Evolutionary conservation across 192 early-diverging fungal genomes (phyloP), one percentile per base, ranked within the genome.

Genomic region (Nowakowskiella sp.): DNA sequence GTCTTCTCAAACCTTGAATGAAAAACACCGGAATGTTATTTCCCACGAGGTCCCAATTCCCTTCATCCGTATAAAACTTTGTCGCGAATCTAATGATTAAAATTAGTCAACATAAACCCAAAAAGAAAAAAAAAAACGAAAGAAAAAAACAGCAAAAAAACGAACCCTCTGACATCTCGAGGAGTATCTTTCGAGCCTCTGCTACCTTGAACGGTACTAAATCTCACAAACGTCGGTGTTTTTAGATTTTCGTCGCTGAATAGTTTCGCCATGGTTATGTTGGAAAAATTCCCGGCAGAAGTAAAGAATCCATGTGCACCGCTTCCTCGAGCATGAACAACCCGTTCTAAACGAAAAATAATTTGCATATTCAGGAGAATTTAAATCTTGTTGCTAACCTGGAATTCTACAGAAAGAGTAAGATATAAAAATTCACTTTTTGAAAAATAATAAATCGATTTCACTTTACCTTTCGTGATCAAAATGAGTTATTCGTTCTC

Each of bases 21-120:
- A 87, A 88, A 71, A 90, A 90, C 47, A 86, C 75, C 8, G 87
- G 87, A 30, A 78, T 88, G 77, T 88, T 88, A 75, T 88, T 86
- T 55, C 85, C 85, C 24, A 90, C 88, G 77, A 88, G 81, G 62
- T 90, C 85, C 82, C 81, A 90, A 72, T 84, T 89, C 56, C 82
- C 80, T 61, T 51, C 46, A 19, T 52, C 30, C 8, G 65, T 60
- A 42, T 55, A 60, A 32, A 67, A 54, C 9, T 50, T 33, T 36
- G 49, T 43, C 8, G 55, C 53, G 42, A 58, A 67, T 8, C 62
- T n/a, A n/a, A n/a, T n/a, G n/a, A n/a, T n/a, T n/a, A n/a, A n/a
- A n/a, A n/a, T n/a, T n/a, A n/a, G n/a, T n/a, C n/a, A n/a, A n/a
- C n/a, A n/a, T n/a, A n/a, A n/a, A n/a, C n/a, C n/a, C n/a, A n/a